Evolutionary conservation across 805 yeast species (phyloP).

Genomic region (Yarrowia yakushimensis): DNA sequence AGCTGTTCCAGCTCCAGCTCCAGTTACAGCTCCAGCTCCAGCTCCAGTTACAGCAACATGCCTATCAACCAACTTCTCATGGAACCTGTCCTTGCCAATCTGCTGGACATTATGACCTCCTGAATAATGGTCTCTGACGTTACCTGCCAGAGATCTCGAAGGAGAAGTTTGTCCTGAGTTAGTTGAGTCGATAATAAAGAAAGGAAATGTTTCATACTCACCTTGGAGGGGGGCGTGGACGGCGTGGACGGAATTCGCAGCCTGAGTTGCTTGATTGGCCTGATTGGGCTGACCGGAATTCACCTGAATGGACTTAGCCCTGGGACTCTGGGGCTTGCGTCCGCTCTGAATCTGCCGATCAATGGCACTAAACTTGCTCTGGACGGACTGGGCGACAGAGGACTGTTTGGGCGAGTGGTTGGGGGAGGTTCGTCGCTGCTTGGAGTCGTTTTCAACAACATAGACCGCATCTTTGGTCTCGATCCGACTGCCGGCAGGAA

Average conservation of each 20-base stretch:
- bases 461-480: slow-evolving; percentile 16
- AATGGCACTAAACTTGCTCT: slow-evolving; percentile 3
- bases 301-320: too few species aligned
- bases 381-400: background rate
- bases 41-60: too few species aligned
- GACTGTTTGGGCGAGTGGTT: background rate
- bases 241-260: too few species aligned
- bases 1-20: background rate
- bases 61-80: background rate
- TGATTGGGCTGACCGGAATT: too few species aligned
- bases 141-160: background rate
- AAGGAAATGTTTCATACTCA: background rate
- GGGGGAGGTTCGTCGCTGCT: background rate
- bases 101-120: background rate
- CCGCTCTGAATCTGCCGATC: slow-evolving; percentile 10
- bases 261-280: too few species aligned
- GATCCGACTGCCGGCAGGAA: background rate
- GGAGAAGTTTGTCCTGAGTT: background rate
- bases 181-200: background rate
- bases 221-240: background rate
- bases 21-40: background rate
- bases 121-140: slow-evolving; percentile 5
- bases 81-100: slow-evolving; percentile 19
- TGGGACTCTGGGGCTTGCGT: background rate
- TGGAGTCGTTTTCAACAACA: background rate